Conservation (phyloP, 1,139 yeast genomes). For the Kodamaea ohmeri region DNA sequence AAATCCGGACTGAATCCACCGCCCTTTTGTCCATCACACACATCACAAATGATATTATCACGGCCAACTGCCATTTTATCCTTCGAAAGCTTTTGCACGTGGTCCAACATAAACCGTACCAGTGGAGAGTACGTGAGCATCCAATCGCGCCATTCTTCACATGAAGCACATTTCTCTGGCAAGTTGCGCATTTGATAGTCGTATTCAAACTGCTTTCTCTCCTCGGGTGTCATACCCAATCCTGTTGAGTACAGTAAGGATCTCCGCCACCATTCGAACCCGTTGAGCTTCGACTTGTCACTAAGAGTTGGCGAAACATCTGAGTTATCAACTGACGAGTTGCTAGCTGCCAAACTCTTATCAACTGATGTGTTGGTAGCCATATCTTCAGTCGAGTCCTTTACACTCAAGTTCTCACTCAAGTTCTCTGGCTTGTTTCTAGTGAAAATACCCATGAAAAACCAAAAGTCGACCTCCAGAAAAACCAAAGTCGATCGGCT, state of each 20-base stretch:
- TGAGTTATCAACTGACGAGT: neutral
- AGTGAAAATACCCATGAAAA: neutral
- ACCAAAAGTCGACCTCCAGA: neutral
- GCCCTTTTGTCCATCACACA: slow-evolving; percentile 82
- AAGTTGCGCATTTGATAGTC: slow-evolving; percentile 50
- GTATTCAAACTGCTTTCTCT: slow-evolving; percentile 54
- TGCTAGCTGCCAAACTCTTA: no score
- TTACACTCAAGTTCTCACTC: no score
- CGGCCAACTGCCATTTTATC: slow-evolving; percentile 18
- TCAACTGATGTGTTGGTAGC: no score
- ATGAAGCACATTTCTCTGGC: slow-evolving; percentile 39
- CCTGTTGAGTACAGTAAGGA: slow-evolving; percentile 74
- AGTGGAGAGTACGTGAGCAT: slow-evolving; percentile 78
- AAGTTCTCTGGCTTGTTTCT: no score
- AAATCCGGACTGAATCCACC: slow-evolving; percentile 92
- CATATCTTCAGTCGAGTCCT: no score
- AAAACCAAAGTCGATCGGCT: neutral
- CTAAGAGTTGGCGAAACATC: slow-evolving; percentile 6
- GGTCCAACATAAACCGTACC: slow-evolving; percentile 84
- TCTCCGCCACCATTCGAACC: slow-evolving; percentile 83
- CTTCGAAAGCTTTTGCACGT: slow-evolving; percentile 57
- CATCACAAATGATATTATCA: slow-evolving; percentile 68
- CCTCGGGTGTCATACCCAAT: slow-evolving; percentile 55
- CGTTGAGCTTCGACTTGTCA: slow-evolving; percentile 25
- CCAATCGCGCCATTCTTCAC: slow-evolving; percentile 75